Percentiles rank a stretch among this genome's conserved stretches.
Conservation (phyloP, 805 yeast genomes). For the Pichia paraexigua region DNA sequence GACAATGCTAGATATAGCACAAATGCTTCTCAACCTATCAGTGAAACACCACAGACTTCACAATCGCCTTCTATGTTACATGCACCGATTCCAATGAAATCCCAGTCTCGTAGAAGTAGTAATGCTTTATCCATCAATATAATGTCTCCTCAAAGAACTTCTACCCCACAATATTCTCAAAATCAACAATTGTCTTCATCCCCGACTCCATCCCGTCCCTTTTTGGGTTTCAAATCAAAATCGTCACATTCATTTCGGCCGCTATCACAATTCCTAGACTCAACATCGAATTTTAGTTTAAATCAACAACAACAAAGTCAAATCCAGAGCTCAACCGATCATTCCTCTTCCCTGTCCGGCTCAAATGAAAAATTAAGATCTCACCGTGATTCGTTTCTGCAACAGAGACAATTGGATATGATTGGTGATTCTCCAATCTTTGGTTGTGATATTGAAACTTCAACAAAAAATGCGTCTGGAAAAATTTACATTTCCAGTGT, state of each 20-base stretch:
- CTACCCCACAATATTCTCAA: neutral
- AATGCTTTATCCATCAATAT: slow-evolving; percentile 3
- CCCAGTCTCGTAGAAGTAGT: slow-evolving; percentile 4
- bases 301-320: neutral
- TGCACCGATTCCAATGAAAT: slow-evolving; percentile 1
- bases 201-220: slow-evolving; percentile 33
- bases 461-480: slow-evolving; percentile 71
- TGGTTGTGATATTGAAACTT: slow-evolving; percentile 69
- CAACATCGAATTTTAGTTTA: slow-evolving; percentile 11
- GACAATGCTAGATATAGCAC: neutral
- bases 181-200: slow-evolving; percentile 16
- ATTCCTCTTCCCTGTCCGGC: neutral
- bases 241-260: slow-evolving; percentile 39
- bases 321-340: neutral
- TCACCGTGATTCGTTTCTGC: slow-evolving; percentile 43
- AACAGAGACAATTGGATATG: slow-evolving; percentile 33
- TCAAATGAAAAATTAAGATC: slow-evolving; percentile 28
- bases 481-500: slow-evolving; percentile 49
- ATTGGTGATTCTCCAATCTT: slow-evolving; percentile 52
- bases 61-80: neutral
- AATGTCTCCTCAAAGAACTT: slow-evolving; percentile 3
- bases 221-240: slow-evolving; percentile 42
- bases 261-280: slow-evolving; percentile 25
- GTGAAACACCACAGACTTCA: neutral
- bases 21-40: neutral